phyloP scores from a whole-genome alignment of 2,329 filamentous ascomycete species.

The Diaporthe destruens region DNA sequence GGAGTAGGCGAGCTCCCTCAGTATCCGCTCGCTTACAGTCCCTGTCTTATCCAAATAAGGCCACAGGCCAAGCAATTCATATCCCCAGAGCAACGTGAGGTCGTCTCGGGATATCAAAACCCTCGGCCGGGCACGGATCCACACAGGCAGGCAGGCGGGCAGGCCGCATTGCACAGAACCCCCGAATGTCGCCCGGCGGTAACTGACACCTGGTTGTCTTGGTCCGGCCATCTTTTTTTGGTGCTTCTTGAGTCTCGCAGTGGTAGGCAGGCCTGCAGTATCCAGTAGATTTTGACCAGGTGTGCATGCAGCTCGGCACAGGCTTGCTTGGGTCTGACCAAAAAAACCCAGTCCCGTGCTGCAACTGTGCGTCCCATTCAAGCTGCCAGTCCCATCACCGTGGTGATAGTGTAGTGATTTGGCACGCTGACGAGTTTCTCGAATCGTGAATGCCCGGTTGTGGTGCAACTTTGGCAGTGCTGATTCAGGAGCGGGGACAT shows the following conservation, averaged over 20 bases:
- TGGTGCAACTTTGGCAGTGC: not conserved
- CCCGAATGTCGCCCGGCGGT: slow-evolving; percentile 21
- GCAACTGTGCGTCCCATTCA: not conserved
- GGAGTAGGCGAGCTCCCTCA: slow-evolving; percentile 6
- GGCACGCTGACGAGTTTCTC: not conserved
- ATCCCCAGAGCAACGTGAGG: slow-evolving; percentile 7
- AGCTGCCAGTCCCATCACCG: not conserved
- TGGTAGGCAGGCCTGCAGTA: slow-evolving; percentile 16
- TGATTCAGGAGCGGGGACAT: not conserved
- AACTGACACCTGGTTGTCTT: slow-evolving; percentile 25
- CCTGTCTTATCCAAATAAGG: not conserved
- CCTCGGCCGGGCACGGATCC: not conserved
- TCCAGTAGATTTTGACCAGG: slow-evolving; percentile 3
- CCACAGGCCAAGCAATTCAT: not conserved
- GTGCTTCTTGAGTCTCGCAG: slow-evolving; percentile 22
- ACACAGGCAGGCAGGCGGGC: not conserved
- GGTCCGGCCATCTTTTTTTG: slow-evolving; percentile 1
- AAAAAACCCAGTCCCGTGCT: not conserved
- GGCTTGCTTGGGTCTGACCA: not conserved
- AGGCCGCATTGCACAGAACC: not conserved
- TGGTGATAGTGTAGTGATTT: not conserved
- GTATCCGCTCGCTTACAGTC: slow-evolving; percentile 17
- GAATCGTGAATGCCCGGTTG: not conserved
- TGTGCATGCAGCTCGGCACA: slow-evolving; percentile 12
- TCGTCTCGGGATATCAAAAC: not conserved